Evolutionary conservation across 2,329 filamentous ascomycete genomes (phyloP).

Genomic region (Xylariaceae sp.): DNA sequence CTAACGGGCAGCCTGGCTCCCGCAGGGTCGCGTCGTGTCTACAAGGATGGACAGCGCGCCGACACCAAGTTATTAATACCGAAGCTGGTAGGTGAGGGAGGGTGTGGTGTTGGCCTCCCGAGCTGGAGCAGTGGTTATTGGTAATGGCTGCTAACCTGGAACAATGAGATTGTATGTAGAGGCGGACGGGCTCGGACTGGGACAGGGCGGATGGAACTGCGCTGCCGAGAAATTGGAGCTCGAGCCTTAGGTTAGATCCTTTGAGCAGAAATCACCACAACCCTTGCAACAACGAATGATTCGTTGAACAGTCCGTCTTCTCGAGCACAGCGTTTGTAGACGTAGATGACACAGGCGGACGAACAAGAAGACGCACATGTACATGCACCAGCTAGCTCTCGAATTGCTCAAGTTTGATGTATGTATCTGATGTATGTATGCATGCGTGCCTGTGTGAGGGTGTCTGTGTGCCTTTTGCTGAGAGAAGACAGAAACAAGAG

Average conservation of each 20-base stretch:
- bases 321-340: too few relatives aligned
- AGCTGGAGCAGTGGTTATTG: not conserved
- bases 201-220: slow-evolving; percentile 6
- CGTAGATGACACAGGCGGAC: too few relatives aligned
- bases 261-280: slow-evolving; percentile 4
- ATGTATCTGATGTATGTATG: too few relatives aligned
- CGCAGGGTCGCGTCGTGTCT: slow-evolving; percentile 29
- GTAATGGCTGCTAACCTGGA: not conserved
- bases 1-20: slow-evolving; percentile 14
- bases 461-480: not conserved
- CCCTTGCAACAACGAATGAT: not conserved
- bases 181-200: too few relatives aligned
- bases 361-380: too few relatives aligned
- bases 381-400: too few relatives aligned
- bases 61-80: not conserved
- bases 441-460: too few relatives aligned
- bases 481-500: not conserved
- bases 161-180: too few relatives aligned
- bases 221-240: slow-evolving; percentile 13
- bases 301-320: too few relatives aligned
- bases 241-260: slow-evolving; percentile 11
- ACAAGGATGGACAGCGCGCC: slow-evolving; percentile 15
- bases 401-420: too few relatives aligned
- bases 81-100: too few relatives aligned
- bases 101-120: not conserved